Evolutionary conservation across 345 rosid genomes (phyloP), one percentile per base, ranked within the genome.

Genomic region (Schrenkiella parvula): DNA sequence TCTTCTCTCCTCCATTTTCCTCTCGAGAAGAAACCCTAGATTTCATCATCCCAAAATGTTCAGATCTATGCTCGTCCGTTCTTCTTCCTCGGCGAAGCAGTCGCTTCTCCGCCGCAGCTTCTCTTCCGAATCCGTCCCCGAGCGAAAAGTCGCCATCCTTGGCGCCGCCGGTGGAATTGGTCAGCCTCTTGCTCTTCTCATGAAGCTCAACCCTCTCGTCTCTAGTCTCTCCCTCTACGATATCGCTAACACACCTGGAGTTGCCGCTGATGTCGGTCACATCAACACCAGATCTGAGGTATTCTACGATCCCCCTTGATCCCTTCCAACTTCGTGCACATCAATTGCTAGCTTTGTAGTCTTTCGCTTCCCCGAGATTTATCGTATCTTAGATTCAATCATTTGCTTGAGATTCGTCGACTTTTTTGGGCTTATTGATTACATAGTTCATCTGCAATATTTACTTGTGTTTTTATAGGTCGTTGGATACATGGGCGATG

Each of bases 151-250:
- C n/a, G 83, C 87, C 17, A 80, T 90, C 72, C 89, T 90, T 37
- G 93, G 93, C 13, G 96, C 93, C 10, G 89, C 96, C 19, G 96
- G 96, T 41, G 93, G 91, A 5, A 90, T 88, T 21, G 96, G 96
- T 10, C 96, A 90, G 77, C 96, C 93, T 15, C 83, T 90, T 4
- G 64, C 96, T 32, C 78, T 90, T 3, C 88, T 90, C 31, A 87
- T 88, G 93, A 90, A 88, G 68, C 89, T 88, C 13, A 90, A 88
- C 46, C 91, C 96, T 41, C 89, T 88, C 7, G 93, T 90, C 67
- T 90, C 93, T 17, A 68, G 21, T 5, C 90, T 90, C 47, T 54
- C 91, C 50, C 96, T 90, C 31, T 90, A 78, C 61, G 90, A 90
- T 83, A 84, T 88, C 61, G 86, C 89, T 48, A 85, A 82, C 78